Conservation (phyloP, 495 filamentous ascomycete species). For the Apiosordaria backusii region DNA sequence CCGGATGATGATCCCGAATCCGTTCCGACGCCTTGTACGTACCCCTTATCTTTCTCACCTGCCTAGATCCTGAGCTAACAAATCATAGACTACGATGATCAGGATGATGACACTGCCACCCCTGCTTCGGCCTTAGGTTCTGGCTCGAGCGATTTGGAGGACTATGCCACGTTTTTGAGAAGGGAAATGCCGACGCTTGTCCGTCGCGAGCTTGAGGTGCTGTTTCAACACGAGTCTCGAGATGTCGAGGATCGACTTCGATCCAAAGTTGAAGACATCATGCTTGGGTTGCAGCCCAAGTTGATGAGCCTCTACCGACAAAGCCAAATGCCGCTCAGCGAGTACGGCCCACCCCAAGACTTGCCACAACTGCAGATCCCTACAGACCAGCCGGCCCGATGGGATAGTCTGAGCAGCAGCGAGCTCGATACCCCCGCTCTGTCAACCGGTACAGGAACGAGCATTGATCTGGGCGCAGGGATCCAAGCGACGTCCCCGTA, state of each 20-base stretch:
- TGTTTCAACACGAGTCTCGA: constrained; percentile 25
- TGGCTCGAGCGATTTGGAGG: constrained; percentile 22
- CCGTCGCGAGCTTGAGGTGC: constrained; percentile 26
- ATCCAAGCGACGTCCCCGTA: not conserved
- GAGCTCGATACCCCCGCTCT: not conserved
- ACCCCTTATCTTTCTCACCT: not conserved
- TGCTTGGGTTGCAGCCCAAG: constrained; percentile 26
- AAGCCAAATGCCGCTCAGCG: constrained; percentile 28
- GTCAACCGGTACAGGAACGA: not conserved
- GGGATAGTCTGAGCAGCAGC: not conserved
- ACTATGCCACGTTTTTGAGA: constrained; percentile 28
- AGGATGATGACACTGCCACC: constrained; percentile 27
- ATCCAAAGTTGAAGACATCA: constrained; percentile 25
- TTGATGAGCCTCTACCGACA: constrained; percentile 27
- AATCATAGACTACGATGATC: constrained; percentile 25
- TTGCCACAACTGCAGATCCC: not conserved
- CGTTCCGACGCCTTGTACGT: constrained; percentile 40
- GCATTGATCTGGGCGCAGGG: not conserved
- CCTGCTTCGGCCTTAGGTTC: constrained; percentile 9
- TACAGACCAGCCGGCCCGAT: not conserved
- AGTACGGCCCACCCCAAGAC: constrained; percentile 24
- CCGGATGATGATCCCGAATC: constrained; percentile 36
- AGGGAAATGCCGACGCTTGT: constrained; percentile 34
- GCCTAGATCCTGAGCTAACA: constrained; percentile 9
- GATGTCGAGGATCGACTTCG: constrained; percentile 26